Conservation (phyloP, 306 rosid genomes). For the Aeschynomene evenia region DNA sequence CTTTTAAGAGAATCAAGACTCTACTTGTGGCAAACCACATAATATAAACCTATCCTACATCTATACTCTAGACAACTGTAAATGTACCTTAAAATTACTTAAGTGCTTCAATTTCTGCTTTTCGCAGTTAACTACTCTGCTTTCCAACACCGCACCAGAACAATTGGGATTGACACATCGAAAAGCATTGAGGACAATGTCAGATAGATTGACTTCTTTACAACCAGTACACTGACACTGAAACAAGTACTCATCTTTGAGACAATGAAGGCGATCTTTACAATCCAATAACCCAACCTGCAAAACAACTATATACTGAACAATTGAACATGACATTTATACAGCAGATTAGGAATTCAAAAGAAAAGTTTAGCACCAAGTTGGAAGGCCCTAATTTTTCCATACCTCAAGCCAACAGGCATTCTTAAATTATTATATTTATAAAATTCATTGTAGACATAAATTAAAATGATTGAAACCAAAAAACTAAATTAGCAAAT, state of each 20-base stretch:
- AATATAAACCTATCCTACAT: constrained; percentile 8
- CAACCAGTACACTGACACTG: constrained; percentile 74
- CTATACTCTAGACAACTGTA: constrained; percentile 13
- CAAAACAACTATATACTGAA: constrained; percentile 22
- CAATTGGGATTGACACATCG: constrained; percentile 61
- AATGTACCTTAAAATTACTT: constrained; percentile 33
- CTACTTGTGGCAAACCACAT: constrained; percentile 4
- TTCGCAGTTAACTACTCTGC: constrained; percentile 53
- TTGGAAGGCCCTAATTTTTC: neutral
- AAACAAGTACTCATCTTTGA: constrained; percentile 69
- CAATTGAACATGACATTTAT: constrained; percentile 18
- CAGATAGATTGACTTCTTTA: constrained; percentile 60
- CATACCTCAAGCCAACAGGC: constrained; percentile 1
- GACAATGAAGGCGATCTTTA: constrained; percentile 64
- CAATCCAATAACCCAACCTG: constrained; percentile 92
- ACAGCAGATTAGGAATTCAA: constrained; percentile 1
- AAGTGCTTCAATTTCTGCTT: constrained; percentile 45
- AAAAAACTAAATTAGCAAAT: constrained; percentile 16
- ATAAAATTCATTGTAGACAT: neutral
- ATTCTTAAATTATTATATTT: neutral
- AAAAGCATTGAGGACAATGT: constrained; percentile 66
- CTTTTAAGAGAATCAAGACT: constrained; percentile 9
- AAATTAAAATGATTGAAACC: constrained; percentile 1
- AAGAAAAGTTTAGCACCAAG: neutral
- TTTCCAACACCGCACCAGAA: constrained; percentile 69